These are phyloP conservation scores for Sporopachydermia quercuum DNA, from an alignment of 805 yeast species.

Conservation along the genomic window DNA sequence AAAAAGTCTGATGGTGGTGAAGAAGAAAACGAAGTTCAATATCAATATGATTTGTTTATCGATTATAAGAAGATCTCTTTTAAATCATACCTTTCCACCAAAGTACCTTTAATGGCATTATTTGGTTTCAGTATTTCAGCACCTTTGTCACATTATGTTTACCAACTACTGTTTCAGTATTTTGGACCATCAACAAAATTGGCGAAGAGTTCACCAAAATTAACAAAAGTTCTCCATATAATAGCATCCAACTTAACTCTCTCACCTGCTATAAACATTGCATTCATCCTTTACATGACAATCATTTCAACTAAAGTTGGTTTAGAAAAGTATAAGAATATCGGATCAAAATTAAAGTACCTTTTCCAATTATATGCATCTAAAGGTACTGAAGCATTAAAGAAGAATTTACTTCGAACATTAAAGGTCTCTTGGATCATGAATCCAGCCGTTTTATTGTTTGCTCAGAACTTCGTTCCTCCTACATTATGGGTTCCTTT, in stretches of 20 bases:
- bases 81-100: conserved; percentile 14
- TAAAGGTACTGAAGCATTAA: conserved; percentile 16
- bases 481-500: conserved; percentile 25
- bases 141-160: conserved; percentile 20
- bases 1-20: neutral
- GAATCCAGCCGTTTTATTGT: conserved; percentile 20
- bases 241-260: conserved; percentile 19
- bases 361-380: conserved; percentile 13
- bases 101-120: conserved; percentile 23
- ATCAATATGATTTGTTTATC: neutral
- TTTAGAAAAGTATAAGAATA: neutral
- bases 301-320: conserved; percentile 17
- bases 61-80: neutral
- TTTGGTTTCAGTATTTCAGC: conserved; percentile 22
- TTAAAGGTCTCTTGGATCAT: conserved; percentile 21
- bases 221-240: conserved; percentile 19
- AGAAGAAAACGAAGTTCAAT: neutral
- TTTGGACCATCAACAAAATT: conserved; percentile 20
- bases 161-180: conserved; percentile 12
- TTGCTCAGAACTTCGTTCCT: conserved; percentile 23
- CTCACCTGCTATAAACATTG: conserved; percentile 18
- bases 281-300: conserved; percentile 20
- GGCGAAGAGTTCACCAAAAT: conserved; percentile 14
- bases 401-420: conserved; percentile 18
- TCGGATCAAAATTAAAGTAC: neutral